Base-by-base conservation (phyloP, 768 basidiomycete genomes). In the Russula virescens region DNA sequence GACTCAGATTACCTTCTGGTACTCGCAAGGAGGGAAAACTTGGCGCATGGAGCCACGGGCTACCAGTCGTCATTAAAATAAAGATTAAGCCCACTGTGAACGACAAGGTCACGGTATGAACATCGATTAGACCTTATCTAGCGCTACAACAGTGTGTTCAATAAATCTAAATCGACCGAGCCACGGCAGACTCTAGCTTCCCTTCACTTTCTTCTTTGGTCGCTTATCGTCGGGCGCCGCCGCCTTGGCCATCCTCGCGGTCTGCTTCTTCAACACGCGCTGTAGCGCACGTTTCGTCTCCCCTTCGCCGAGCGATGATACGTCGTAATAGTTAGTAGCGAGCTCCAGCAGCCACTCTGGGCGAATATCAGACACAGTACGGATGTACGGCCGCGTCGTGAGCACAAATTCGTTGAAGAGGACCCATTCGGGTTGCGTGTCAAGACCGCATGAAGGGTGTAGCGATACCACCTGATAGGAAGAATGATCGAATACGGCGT, bases 401-500 rank as follows among this genome's bases (percentile, higher is more conserved):
- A 98, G 75, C 11, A 98, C 93, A 68, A 98, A 99, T 75, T 96
- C 94, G 70, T 95, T 93, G 79, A 89, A 94, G 10, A 91, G 72
- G 3, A 95, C 91, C 94, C 92, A 95, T 68, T 94, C 92, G 2
- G 94, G 94, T 61, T 87, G 87, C 13, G 83, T 83, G 65, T 93
- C 90, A 50, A 97, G 76, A 34, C 93, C 93, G 64, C 91, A 95
- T 25, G 88, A 89, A 9, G 94, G 90, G 71, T 98, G 94, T 19
- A 94, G 75, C 1, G 77, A 78, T 7, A 92, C 91, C 40, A 87
- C 80, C 84, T 83, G 45, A 70, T 19, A 40, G n/a, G 58, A 55
- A 19, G 7, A 13, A 46, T 26, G n/a, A 35, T 18, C 2, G 23
- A 31, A 48, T 7, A 25, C 54, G 31, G 8, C 25, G 55, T 57